Conservation (phyloP, 2,329 filamentous ascomycete genomes). For the Mariannaea elegans region DNA sequence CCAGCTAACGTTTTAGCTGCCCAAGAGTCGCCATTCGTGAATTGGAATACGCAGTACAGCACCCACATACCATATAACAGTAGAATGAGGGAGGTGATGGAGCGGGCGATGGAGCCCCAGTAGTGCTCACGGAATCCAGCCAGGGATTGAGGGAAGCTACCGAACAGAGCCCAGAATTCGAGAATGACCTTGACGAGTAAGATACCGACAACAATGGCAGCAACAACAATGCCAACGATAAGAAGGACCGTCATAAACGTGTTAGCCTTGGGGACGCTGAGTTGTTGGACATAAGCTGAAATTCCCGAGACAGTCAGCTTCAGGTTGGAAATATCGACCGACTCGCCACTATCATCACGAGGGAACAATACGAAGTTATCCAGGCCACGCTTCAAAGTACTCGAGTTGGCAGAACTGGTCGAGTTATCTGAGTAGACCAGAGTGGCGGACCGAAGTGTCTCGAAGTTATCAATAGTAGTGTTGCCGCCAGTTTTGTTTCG, state of each 20-base stretch:
- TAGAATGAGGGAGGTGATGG: slow-evolving; percentile 89
- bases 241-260: slow-evolving; percentile 96
- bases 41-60: slow-evolving; percentile 95
- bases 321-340: slow-evolving; percentile 43
- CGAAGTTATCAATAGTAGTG: slow-evolving; percentile 79
- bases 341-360: slow-evolving; percentile 52
- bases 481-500: slow-evolving; percentile 85
- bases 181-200: slow-evolving; percentile 91
- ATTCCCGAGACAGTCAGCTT: slow-evolving; percentile 74
- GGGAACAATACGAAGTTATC: slow-evolving; percentile 57
- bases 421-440: slow-evolving; percentile 74
- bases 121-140: slow-evolving; percentile 92
- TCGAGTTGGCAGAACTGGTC: slow-evolving; percentile 52
- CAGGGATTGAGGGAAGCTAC: slow-evolving; percentile 82
- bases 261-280: slow-evolving; percentile 86
- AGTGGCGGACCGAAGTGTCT: slow-evolving; percentile 78
- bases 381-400: slow-evolving; percentile 61
- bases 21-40: slow-evolving; percentile 94
- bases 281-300: slow-evolving; percentile 82
- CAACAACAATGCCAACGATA: slow-evolving; percentile 87
- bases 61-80: slow-evolving; percentile 95
- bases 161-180: slow-evolving; percentile 90
- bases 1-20: slow-evolving; percentile 85
- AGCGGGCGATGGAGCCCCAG: slow-evolving; percentile 90
- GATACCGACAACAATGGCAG: slow-evolving; percentile 83